Base-by-base conservation (phyloP, 768 basidiomycete genomes). In the Lactarius hengduanensis region DNA sequence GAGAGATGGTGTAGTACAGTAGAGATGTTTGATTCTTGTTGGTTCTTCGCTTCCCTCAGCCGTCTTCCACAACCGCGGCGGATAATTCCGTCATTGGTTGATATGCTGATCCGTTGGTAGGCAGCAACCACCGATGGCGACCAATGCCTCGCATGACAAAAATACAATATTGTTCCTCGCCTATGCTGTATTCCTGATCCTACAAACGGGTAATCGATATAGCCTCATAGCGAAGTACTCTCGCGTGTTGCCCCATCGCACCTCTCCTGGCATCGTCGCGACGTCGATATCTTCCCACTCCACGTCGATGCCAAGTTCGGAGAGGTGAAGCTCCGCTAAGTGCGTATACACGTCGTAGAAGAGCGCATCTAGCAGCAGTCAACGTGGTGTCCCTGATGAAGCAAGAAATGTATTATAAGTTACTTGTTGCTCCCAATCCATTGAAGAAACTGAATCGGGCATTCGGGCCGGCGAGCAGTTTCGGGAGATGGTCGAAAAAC, bases 391-490 rank as follows among this genome's bases (percentile, higher is more conserved):
- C 56, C 30, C 13, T 26, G 41, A 18, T 13, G 26, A 54, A 45
- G 55, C 26, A 11, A 55, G 62, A 41, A 28, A 26, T 20, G 11
- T 47, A 67, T 89, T n/a, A 45, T 45, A 45, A 50, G 22, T 75
- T 73, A 91, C 93, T 94, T 9, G 94, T 98, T 36, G 96, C 96
- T 18, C 93, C 97, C 10, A 99, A 83, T 15, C 97, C 97, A 73
- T 99, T 94, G 83, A 98, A 99, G 78, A 98, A 99, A 67, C 94
- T 90, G 74, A 96, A 92, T 18, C 86, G 81, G n/a, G 90, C 89
- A 16, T 86, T 80, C n/a, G 86, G 83, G 16, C 87, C 86, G 26
- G 82, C 81, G 18, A 98, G 80, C 5, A 99, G 80, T 71, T 90
- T 82, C 3, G 92, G 93, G 2, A 97, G 76, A 55, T 83, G 79